These are phyloP conservation scores for Penicillium sp. DNA, from an alignment of 2,329 filamentous ascomycete species.

Conservation along the genomic window DNA sequence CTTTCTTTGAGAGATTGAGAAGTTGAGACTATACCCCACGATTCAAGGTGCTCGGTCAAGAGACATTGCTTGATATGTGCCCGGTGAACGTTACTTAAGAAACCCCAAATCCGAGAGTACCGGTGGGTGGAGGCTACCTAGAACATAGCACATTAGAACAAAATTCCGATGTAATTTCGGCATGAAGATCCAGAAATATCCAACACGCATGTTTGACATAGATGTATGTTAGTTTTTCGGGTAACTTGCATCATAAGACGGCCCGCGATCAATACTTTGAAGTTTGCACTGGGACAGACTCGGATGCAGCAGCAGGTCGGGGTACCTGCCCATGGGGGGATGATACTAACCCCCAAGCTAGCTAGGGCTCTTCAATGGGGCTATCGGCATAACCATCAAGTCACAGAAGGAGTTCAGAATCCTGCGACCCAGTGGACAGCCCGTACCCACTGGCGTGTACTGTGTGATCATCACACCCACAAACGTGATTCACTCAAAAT, in stretches of 20 bases:
- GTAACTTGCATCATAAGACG: not conserved
- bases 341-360: not conserved
- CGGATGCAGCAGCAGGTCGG: not conserved
- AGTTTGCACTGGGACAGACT: not conserved
- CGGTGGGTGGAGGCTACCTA: not conserved
- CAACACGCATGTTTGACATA: not conserved
- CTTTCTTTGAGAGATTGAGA: not conserved
- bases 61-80: not conserved
- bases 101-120: not conserved
- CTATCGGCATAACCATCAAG: not conserved
- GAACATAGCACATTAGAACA: not conserved
- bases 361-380: not conserved
- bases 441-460: constrained; percentile 5
- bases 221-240: not conserved
- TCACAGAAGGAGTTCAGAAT: not conserved
- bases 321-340: not conserved
- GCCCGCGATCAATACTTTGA: not conserved
- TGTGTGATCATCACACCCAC: constrained; percentile 4
- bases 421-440: not conserved
- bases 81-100: not conserved
- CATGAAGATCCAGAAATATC: not conserved
- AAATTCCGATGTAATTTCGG: not conserved
- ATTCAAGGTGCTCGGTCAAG: not conserved
- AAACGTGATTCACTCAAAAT: not conserved
- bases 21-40: not conserved